These are phyloP conservation scores for Fusarium metavorans DNA, from an alignment of 2,329 filamentous ascomycete species.

Conservation along the genomic window DNA sequence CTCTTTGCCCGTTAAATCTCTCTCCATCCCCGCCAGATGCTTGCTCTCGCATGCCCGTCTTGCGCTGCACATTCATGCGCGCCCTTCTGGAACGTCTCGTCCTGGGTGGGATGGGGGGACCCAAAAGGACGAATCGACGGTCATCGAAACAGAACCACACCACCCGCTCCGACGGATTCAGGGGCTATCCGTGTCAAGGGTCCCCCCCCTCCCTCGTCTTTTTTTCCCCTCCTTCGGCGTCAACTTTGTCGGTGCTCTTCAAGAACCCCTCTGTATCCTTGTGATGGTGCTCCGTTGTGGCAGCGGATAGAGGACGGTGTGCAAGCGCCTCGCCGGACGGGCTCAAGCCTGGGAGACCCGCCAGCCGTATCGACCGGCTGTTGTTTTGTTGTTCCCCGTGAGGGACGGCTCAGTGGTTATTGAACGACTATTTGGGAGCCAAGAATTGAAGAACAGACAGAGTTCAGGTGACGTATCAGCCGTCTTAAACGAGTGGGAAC, in stretches of 20 bases:
- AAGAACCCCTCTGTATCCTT: neutral
- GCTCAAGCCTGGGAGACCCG: neutral
- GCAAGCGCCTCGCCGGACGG: constrained; percentile 1
- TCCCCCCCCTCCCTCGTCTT: constrained; percentile 12
- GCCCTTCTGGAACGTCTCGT: constrained; percentile 29
- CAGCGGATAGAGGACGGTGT: neutral
- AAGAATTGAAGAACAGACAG: neutral
- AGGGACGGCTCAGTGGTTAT: neutral
- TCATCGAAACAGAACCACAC: constrained; percentile 32
- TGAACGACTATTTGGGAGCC: neutral
- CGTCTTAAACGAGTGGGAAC: neutral
- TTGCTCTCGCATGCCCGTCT: neutral
- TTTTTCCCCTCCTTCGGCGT: constrained; percentile 17
- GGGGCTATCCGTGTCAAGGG: constrained; percentile 35
- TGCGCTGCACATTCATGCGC: constrained; percentile 30
- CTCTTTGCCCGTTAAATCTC: constrained; percentile 15
- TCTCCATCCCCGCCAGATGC: neutral
- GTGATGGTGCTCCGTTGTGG: neutral
- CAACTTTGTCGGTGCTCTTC: constrained; percentile 19
- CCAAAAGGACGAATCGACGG: constrained; percentile 3
- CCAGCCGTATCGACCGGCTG: neutral
- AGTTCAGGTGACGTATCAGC: neutral
- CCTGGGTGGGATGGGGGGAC: constrained; percentile 4
- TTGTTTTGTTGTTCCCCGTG: neutral
- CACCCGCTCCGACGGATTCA: constrained; percentile 39